Conservation (phyloP, 106 monocot genomes). For the Dioscorea alata region DNA sequence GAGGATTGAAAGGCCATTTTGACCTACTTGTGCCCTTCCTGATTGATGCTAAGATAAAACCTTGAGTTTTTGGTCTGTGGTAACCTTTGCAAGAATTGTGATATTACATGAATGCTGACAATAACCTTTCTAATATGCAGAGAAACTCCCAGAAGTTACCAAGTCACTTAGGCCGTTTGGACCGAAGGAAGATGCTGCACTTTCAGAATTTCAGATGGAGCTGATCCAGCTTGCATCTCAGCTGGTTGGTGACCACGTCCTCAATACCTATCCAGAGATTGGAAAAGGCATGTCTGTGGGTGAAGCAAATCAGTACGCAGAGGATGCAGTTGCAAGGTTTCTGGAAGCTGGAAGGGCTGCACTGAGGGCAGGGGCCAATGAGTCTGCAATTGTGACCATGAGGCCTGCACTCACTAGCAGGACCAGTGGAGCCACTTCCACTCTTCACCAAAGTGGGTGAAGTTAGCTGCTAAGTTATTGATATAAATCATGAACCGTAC, state of each 20-base stretch:
- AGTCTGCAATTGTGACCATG: constrained; percentile 55
- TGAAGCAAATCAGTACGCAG: constrained; percentile 73
- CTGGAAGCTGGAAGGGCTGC: constrained; percentile 89
- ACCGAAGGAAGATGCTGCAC: constrained; percentile 50
- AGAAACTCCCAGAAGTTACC: constrained; percentile 70
- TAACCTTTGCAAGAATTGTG: too few relatives aligned
- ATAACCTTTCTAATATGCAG: constrained; percentile 19
- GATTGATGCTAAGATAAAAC: too few relatives aligned
- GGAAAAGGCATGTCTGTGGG: constrained; percentile 70
- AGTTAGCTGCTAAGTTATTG: too few relatives aligned
- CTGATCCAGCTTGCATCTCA: constrained; percentile 95
- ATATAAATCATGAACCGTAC: too few relatives aligned
- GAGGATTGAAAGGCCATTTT: too few relatives aligned
- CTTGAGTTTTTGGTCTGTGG: too few relatives aligned
- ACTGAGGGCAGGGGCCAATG: constrained; percentile 59
- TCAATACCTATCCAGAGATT: constrained; percentile 46
- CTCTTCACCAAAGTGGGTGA: neutral
- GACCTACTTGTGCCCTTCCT: too few relatives aligned
- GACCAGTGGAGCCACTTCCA: constrained; percentile 1
- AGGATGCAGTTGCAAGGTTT: constrained; percentile 92
- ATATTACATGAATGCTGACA: neutral
- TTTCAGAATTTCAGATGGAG: constrained; percentile 85
- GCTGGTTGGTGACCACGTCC: constrained; percentile 74
- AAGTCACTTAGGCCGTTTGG: constrained; percentile 72
- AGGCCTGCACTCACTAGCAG: constrained; percentile 85